Percentiles rank a stretch among this genome's conserved stretches.
These are phyloP conservation scores for Pilaira anomala DNA, from an alignment of 192 early-diverging fungal species.

Conservation along the genomic window DNA sequence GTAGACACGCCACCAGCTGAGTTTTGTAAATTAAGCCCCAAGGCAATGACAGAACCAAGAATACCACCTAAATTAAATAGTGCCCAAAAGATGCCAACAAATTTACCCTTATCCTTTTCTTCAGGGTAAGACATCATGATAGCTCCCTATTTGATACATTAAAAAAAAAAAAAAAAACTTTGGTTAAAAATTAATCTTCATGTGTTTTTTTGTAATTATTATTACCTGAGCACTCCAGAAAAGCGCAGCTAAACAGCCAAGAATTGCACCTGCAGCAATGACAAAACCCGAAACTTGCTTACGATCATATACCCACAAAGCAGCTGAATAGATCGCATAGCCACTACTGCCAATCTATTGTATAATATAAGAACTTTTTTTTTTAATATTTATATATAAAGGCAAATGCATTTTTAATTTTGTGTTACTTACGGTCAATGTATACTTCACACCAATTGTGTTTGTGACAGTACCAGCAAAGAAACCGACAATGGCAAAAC, in stretches of 20 bases:
- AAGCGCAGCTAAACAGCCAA: constrained; percentile 77
- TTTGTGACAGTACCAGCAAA: constrained; percentile 37
- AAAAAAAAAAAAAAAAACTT: no score
- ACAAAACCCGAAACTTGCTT: constrained; percentile 55
- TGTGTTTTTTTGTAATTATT: no score
- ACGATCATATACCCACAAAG: constrained; percentile 56
- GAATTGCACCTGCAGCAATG: constrained; percentile 72
- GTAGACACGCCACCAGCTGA: constrained; percentile 30
- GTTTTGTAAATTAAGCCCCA: constrained; percentile 34
- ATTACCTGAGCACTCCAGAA: constrained; percentile 62
- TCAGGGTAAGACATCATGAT: constrained; percentile 85
- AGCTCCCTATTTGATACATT: constrained; percentile 46
- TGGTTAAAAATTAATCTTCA: no score
- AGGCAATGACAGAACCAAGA: constrained; percentile 66
- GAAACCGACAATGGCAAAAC: constrained; percentile 35
- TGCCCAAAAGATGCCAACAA: constrained; percentile 82
- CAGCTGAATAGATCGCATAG: constrained; percentile 72
- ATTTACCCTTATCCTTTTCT: constrained; percentile 76
- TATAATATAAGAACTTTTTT: background rate
- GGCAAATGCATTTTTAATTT: no score
- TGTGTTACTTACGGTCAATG: constrained; percentile 22
- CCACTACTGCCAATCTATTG: constrained; percentile 50
- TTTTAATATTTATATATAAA: no score
- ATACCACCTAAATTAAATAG: constrained; percentile 84
- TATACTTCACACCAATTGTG: constrained; percentile 25